Percentiles rank a stretch among this genome's conserved stretches.
Conservation (phyloP, 2,329 filamentous ascomycete genomes). For the Nigrospora osmanthi region DNA sequence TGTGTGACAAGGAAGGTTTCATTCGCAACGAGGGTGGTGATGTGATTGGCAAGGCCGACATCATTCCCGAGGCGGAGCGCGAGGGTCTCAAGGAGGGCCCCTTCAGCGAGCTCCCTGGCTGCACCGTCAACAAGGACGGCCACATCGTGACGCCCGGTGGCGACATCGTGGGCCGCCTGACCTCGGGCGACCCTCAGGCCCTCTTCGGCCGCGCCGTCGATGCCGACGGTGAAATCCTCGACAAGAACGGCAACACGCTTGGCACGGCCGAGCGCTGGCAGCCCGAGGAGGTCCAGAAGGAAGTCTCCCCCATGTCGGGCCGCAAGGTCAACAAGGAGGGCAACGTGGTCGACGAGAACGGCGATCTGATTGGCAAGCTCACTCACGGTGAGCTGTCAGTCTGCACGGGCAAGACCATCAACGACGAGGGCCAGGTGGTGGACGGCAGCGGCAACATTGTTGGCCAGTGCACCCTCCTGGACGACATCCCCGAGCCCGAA, state of each 20-base stretch:
- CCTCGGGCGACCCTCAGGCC: conserved; percentile 62
- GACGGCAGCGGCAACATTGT: conserved; percentile 60
- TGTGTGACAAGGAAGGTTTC: conserved; percentile 65
- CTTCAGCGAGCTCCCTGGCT: conserved; percentile 58
- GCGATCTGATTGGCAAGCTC: conserved; percentile 57
- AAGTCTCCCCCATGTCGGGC: conserved; percentile 43
- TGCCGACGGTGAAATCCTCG: conserved; percentile 74
- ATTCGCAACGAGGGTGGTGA: conserved; percentile 68
- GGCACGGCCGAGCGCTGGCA: conserved; percentile 54
- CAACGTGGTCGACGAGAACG: conserved; percentile 50
- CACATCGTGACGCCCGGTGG: conserved; percentile 59
- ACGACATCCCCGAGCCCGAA: conserved; percentile 48
- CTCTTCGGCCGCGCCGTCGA: conserved; percentile 70
- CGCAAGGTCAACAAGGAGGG: conserved; percentile 51
- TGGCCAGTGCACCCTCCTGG: conserved; percentile 60
- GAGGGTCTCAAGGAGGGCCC: conserved; percentile 57
- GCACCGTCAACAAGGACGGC: conserved; percentile 61
- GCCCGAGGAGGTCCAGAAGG: conserved; percentile 43
- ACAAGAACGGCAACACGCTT: conserved; percentile 60
- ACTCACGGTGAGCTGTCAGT: conserved; percentile 58
- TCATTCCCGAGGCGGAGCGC: conserved; percentile 60
- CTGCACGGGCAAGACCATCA: conserved; percentile 61
- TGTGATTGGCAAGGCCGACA: conserved; percentile 58
- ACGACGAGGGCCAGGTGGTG: conserved; percentile 64
- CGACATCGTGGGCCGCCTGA: conserved; percentile 64